A percentile compares a stretch with the other conserved stretches of the same genome.
These are phyloP conservation scores for Basipetospora chlamydospora DNA, from an alignment of 2,329 filamentous ascomycete species.

Conservation along the genomic window DNA sequence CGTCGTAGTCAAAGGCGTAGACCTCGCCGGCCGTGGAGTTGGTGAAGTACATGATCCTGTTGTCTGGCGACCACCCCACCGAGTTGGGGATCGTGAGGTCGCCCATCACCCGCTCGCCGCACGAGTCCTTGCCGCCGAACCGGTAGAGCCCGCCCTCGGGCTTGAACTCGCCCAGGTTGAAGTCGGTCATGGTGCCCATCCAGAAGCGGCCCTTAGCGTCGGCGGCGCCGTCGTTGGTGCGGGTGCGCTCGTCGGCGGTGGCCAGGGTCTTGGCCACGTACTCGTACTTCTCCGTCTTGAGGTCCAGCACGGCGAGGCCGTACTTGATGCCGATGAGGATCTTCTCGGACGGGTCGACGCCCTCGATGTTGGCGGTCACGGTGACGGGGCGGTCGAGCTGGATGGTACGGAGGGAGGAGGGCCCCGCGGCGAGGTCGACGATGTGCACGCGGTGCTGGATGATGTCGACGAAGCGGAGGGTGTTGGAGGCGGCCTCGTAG, in stretches of 20 bases:
- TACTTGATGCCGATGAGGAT: constrained; percentile 70
- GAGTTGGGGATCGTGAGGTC: constrained; percentile 71
- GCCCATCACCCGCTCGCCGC: constrained; percentile 29
- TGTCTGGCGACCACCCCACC: constrained; percentile 62
- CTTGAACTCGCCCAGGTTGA: constrained; percentile 39
- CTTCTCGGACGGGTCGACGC: constrained; percentile 43
- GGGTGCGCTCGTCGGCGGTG: constrained; percentile 35
- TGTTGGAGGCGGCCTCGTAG: constrained; percentile 51
- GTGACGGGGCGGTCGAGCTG: constrained; percentile 40
- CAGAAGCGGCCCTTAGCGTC: constrained; percentile 73
- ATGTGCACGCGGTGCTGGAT: constrained; percentile 60
- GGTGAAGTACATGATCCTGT: constrained; percentile 67
- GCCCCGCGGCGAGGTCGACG: constrained; percentile 50
- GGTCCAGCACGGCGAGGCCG: constrained; percentile 66
- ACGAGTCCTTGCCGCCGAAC: neutral
- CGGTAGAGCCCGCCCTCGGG: constrained; percentile 33
- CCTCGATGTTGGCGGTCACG: constrained; percentile 68
- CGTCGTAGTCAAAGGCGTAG: constrained; percentile 60
- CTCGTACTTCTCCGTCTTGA: constrained; percentile 37
- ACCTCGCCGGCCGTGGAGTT: constrained; percentile 61
- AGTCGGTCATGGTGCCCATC: constrained; percentile 77
- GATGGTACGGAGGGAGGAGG: constrained; percentile 45
- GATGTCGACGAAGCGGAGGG: constrained; percentile 71
- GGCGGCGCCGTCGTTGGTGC: constrained; percentile 70
- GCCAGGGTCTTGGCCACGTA: constrained; percentile 28